Evolutionary conservation across 1,284 basidiomycete species (phyloP).

Genomic region (Ganoderma meredithae): DNA sequence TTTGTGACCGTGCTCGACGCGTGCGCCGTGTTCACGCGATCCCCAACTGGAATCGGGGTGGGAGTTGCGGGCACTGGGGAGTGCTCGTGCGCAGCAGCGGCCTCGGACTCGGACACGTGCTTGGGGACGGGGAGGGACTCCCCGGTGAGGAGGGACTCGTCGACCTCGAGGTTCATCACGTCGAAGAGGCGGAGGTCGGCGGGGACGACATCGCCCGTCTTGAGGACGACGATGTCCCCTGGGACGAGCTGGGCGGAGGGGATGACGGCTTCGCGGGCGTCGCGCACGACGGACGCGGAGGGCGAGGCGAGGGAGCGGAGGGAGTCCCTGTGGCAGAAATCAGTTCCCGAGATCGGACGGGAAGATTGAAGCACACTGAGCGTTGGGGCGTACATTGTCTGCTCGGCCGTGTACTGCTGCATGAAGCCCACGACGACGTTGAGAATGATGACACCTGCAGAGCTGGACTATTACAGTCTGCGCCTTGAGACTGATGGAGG

Average conservation of each 20-base stretch:
- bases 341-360: background rate
- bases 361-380: too few species aligned
- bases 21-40: conserved; percentile 62
- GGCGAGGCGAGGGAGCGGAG: background rate
- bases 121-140: conserved; percentile 72
- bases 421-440: conserved; percentile 51
- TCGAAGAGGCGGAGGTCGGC: conserved; percentile 56
- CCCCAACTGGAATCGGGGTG: conserved; percentile 48
- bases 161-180: conserved; percentile 57
- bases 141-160: conserved; percentile 76
- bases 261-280: background rate
- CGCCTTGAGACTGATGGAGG: background rate
- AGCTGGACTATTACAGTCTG: background rate
- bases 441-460: conserved; percentile 17
- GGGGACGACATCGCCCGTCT: conserved; percentile 66
- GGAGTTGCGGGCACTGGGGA: conserved; percentile 34
- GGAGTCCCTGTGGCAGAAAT: background rate
- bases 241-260: conserved; percentile 51
- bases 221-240: conserved; percentile 65
- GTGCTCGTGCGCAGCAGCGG: conserved; percentile 39
- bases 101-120: conserved; percentile 36
- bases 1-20: conserved; percentile 71
- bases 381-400: conserved; percentile 48
- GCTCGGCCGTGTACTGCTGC: conserved; percentile 63
- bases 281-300: background rate